Base-by-base conservation (phyloP, 2,329 filamentous ascomycete species). In the Elsinoe fawcettii region DNA sequence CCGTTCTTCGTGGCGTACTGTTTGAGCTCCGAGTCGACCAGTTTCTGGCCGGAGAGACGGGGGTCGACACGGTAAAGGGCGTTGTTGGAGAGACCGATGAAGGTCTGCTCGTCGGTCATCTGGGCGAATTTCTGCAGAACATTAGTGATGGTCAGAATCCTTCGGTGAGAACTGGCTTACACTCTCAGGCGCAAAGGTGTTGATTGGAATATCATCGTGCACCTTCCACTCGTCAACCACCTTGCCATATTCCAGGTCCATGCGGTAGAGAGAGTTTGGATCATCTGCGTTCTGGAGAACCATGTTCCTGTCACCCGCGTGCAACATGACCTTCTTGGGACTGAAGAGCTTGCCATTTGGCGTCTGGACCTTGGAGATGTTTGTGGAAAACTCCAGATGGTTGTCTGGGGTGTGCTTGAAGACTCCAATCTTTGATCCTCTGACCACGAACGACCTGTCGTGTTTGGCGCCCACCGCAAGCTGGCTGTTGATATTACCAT, bases 151-250 rank as follows among this genome's bases (percentile, higher is more conserved):
- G 8, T 11, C 25, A 12, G 3, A 14, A 9, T 34, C 6, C 2
- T n/a, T 2, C 12, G 3, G 9, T 4, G 25, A 53, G 32, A 2
- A 7, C n/a, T n/a, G 20, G 70, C 77, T 70, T 73, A 82, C 80
- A 59, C 86, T 96, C 71, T 96, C 91, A 0, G 93, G 93, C 0
- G 89, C 89, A 72, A 97, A 97, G 8, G 86, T 93, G 56, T 88
- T 84, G 60, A 97, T 88, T 0, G 89, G 86, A 57, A 99, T 96
- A 69, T 97, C 89, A 61, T 99, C 92, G 68, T 99, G 92, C 12
- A 99, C 82, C 65, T 96, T 96, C 93, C 93, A 99, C 72, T 99
- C 93, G 67, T 99, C 93, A 1, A 97, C 90, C 34, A 99, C 88
- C 75, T 96, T 97, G 63, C 93, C 93, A 65, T 95, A 95, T 71